Percentiles rank a stretch among this genome's conserved stretches.
Conservation (phyloP, 345 rosid species). For the Sisymbrium irio region DNA sequence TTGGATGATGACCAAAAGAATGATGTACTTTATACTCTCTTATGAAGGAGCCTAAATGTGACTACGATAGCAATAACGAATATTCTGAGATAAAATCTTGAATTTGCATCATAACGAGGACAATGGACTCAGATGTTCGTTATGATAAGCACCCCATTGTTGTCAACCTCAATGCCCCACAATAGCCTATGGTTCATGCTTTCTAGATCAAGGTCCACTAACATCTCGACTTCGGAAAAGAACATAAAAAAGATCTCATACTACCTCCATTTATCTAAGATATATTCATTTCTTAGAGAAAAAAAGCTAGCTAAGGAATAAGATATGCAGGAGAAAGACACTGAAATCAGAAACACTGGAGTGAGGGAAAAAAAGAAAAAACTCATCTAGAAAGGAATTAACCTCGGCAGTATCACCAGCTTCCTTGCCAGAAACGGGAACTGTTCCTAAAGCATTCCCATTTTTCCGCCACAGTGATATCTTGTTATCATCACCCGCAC, state of each 20-base stretch:
- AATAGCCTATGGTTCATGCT: neutral
- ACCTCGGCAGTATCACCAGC: constrained; percentile 76
- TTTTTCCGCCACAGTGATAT: constrained; percentile 81
- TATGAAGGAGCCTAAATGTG: neutral
- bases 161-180: neutral
- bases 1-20: no score
- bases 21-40: neutral
- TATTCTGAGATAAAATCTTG: neutral
- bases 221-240: neutral
- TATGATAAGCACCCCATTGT: neutral
- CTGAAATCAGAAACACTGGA: neutral
- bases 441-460: constrained; percentile 79
- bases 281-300: neutral
- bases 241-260: neutral
- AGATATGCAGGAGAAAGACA: neutral
- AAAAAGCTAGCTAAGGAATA: neutral
- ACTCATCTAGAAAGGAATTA: neutral
- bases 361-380: neutral
- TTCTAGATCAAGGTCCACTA: neutral
- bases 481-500: constrained; percentile 96
- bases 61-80: neutral
- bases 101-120: neutral
- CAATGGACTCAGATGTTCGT: neutral
- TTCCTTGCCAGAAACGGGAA: constrained; percentile 73
- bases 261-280: neutral